A percentile compares a stretch with the other conserved stretches of the same genome.
These are phyloP conservation scores for Melampsora larici-populina DNA, from an alignment of 1,284 basidiomycete species.

Conservation along the genomic window DNA sequence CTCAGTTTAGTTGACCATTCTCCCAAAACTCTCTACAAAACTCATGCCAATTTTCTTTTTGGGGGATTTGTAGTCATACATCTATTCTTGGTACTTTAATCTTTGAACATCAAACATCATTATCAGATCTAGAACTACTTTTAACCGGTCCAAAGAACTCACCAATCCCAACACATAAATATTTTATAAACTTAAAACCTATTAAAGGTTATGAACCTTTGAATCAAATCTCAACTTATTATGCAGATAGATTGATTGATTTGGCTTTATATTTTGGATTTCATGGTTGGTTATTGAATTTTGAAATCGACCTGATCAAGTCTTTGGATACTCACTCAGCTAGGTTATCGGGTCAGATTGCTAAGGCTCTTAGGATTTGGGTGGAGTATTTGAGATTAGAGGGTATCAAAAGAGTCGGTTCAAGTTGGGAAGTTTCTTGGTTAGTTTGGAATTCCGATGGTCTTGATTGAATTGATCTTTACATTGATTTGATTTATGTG, in stretches of 20 bases:
- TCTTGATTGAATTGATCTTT: not conserved
- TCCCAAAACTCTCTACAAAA: not conserved
- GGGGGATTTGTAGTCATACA: conserved; percentile 7
- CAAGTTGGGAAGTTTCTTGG: conserved; percentile 68
- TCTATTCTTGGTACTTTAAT: conserved; percentile 72
- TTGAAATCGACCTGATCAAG: conserved; percentile 65
- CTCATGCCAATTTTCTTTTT: not conserved
- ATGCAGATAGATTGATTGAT: conserved; percentile 66
- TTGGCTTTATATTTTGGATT: conserved; percentile 71
- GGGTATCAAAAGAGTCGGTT: conserved; percentile 62
- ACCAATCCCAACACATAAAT: conserved; percentile 31
- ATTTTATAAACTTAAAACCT: conserved; percentile 27
- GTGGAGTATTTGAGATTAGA: conserved; percentile 64
- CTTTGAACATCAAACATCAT: conserved; percentile 64
- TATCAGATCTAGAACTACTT: conserved; percentile 66
- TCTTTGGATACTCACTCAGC: conserved; percentile 48
- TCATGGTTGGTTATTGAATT: conserved; percentile 76
- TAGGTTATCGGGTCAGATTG: conserved; percentile 57
- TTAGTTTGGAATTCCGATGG: conserved; percentile 52
- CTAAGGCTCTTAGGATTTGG: conserved; percentile 66
- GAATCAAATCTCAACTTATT: conserved; percentile 65
- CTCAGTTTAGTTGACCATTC: conserved; percentile 62
- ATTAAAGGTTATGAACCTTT: conserved; percentile 55
- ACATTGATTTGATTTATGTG: conserved; percentile 15
- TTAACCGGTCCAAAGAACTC: conserved; percentile 17